Base-by-base conservation (phyloP, 805 yeast genomes). In the Starmerella ratchasimensis region DNA sequence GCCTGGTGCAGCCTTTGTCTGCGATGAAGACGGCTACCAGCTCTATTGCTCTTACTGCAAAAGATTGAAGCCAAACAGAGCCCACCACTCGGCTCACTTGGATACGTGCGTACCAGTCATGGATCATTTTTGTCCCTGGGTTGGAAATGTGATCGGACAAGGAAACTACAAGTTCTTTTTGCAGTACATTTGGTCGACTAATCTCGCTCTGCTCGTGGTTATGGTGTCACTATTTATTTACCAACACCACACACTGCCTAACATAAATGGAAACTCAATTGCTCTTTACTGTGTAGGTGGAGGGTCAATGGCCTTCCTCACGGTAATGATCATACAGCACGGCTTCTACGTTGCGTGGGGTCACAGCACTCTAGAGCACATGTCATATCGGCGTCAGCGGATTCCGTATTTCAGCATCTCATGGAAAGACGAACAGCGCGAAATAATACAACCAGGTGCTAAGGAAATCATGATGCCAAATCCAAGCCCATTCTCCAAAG, bases 111-210 rank as follows among this genome's bases (percentile, higher is more conserved):
- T 84, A 0, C 73, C 80, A 0, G 64, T 68, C 40, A 78, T 80
- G 64, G 97, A 86, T 57, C 97, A 86, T 55, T 77, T 67, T 50
- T 86, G 97, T 54, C 52, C 72, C 0, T 83, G 82, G 77, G 57
- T 88, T 0, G 93, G 93, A 1, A 54, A 67, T 0, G 70, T 73
- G 4, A 71, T 86, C 31, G 95, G 94, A 0, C 68, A 69, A 41
- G 55, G 60, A 27, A 86, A 88, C 56, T 72, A 73, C 53, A 53
- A 67, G 34, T 58, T 63, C 21, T 84, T 84, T 49, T 36, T 75
- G 3, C 73, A 70, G 43, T 76, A 68, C 48, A 50, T 68, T 23
- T 29, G 41, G 30, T 18, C 42, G 6, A 31, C 63, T 4, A 60
- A 62, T 48, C 56, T 64, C 22, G 54, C 58, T 20, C 17, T 54